Conservation (phyloP, 371 early-diverging fungal genomes). For the Quaeritorhiza haematococci region DNA sequence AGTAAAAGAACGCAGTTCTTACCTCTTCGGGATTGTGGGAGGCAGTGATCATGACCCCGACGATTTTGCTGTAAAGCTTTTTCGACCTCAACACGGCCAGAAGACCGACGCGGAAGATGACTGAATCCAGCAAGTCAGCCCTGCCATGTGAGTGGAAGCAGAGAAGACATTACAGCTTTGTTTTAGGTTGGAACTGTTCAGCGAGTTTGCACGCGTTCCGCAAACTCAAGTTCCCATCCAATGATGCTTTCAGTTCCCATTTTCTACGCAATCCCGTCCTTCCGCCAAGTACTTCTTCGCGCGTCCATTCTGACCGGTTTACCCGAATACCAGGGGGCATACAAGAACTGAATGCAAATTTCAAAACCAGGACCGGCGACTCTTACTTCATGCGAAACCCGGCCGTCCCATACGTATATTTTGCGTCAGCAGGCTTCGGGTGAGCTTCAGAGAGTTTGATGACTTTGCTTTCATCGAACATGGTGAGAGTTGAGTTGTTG, state of each 20-base stretch:
- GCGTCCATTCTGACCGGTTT: no score
- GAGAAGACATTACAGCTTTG: background rate
- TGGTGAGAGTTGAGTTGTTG: no score
- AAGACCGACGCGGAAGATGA: slow-evolving; percentile 91
- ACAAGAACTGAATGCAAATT: background rate
- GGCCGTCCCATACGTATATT: slow-evolving; percentile 91
- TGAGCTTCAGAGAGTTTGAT: slow-evolving; percentile 39
- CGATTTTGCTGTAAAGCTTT: slow-evolving; percentile 74
- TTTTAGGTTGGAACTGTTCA: background rate
- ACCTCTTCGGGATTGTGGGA: slow-evolving; percentile 96
- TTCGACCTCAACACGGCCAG: slow-evolving; percentile 90
- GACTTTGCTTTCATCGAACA: no score
- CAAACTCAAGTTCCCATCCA: no score
- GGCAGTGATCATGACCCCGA: slow-evolving; percentile 99
- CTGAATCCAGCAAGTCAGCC: slow-evolving; percentile 64
- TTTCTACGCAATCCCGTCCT: no score
- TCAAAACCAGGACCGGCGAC: background rate
- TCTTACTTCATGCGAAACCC: slow-evolving; percentile 83
- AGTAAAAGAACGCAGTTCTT: slow-evolving; percentile 14
- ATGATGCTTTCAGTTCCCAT: no score
- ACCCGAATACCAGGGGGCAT: background rate
- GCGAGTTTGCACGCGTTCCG: background rate
- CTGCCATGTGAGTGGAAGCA: slow-evolving; percentile 30
- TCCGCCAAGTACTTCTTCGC: no score
- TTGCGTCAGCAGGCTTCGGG: slow-evolving; percentile 52